Base-by-base conservation (phyloP, 805 yeast genomes). In the Limtongia smithiae region DNA sequence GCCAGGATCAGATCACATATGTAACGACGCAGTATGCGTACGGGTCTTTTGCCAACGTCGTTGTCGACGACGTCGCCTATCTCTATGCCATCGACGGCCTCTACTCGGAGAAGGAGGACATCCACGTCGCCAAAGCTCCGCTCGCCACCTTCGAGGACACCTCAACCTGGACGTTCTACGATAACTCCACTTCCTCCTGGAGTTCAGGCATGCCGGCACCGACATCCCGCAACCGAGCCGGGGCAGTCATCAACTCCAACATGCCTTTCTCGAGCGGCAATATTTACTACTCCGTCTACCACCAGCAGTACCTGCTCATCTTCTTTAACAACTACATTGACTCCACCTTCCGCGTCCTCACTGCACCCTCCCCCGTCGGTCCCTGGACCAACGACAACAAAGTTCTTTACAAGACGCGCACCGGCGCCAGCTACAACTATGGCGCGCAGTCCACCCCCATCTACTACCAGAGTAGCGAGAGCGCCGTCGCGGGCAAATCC, bases 31-130 rank as follows among this genome's bases (percentile, higher is more conserved):
- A 38, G 17, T 49, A 45, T 28, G 22, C 22, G 8, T 49, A 46
- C 39, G 53, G 53, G 31, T 15, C 40, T 15, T 45, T 49, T 22
- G 51, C 53, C 38, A 46, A 14, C 37, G 27, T 49, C 32, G 52
- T 46, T 12, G 53, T 37, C 38, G 34, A 37, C 27, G 50, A 44
- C 6, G 17, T 9, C 28, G 53, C 42, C 8, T 49, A 49, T 28
- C 31, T 49, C 38, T 49, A 46, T 32, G 53, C 36, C 11, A 31
- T 46, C 15, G 53, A 49, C 43, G n/a, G 15, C 12, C 14, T 5
- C n/a, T 46, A 34, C 37, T 24, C 41, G 25, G 17, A 7, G 24
- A 14, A 22, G 11, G 14, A 27, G 18, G 50, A 49, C 30, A 31
- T 46, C 14, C 53, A 49, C 30, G 33, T 49, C 22, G 53, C 53